phyloP scores from a whole-genome alignment of 2,329 filamentous ascomycete genomes.

The Rutstroemia sp. region DNA sequence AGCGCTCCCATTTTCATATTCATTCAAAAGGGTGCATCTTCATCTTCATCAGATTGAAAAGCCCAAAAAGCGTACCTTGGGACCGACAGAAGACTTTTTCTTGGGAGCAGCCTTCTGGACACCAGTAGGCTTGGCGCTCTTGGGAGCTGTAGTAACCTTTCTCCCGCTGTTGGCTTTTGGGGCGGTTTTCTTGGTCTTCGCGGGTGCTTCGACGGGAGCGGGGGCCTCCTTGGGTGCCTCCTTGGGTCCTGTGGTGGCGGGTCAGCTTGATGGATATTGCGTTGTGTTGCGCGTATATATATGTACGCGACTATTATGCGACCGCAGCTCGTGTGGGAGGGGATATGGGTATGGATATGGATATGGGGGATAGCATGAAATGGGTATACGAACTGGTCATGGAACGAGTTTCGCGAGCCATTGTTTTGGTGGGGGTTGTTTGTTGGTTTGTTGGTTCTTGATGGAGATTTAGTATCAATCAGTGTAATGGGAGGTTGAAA shows the following conservation, averaged over 20 bases:
- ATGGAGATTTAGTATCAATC: not conserved
- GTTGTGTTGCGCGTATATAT: not conserved
- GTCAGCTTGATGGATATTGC: not conserved
- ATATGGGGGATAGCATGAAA: not conserved
- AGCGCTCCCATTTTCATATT: no score
- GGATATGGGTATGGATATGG: not conserved
- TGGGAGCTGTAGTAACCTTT: slow-evolving; percentile 24
- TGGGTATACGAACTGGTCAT: slow-evolving; percentile 22
- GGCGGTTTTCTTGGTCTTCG: slow-evolving; percentile 24
- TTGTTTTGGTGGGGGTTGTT: slow-evolving; percentile 15
- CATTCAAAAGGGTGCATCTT: not conserved
- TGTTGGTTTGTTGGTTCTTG: not conserved
- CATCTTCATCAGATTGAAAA: not conserved
- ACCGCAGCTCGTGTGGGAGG: not conserved
- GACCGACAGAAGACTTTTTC: slow-evolving; percentile 23
- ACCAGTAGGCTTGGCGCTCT: slow-evolving; percentile 27
- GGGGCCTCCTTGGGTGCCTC: slow-evolving; percentile 19
- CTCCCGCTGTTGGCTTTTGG: slow-evolving; percentile 24
- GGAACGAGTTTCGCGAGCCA: slow-evolving; percentile 27
- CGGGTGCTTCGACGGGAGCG: slow-evolving; percentile 22
- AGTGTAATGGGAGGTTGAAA: not conserved
- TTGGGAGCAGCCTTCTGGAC: slow-evolving; percentile 29
- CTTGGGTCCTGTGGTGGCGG: slow-evolving; percentile 18
- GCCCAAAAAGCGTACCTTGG: slow-evolving; percentile 21
- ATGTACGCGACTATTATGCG: slow-evolving; percentile 6